phyloP scores from a whole-genome alignment of 1,284 basidiomycete species.

The Sporisorium exsertum region DNA sequence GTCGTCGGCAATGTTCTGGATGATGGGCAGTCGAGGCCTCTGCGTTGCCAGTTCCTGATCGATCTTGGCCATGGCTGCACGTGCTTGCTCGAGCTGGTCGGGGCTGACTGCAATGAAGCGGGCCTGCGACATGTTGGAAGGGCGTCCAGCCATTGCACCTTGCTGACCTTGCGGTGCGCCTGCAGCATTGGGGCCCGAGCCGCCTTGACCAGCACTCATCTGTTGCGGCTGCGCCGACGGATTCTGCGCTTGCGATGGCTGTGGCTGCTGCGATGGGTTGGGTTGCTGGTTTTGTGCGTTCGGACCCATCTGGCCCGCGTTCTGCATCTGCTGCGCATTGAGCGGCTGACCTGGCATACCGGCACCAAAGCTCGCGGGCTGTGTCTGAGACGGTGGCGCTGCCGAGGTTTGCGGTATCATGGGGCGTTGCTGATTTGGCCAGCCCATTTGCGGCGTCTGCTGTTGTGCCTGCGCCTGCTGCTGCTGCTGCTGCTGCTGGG shows the following conservation, averaged over 20 bases:
- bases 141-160: slow-evolving; percentile 35
- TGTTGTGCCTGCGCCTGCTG: slow-evolving; percentile 19
- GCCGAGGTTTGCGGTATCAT: slow-evolving; percentile 32
- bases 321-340: slow-evolving; percentile 33
- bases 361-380: slow-evolving; percentile 26
- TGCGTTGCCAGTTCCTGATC: slow-evolving; percentile 53
- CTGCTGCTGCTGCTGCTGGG: slow-evolving; percentile 10
- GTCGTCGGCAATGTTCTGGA: slow-evolving; percentile 58
- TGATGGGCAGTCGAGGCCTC: slow-evolving; percentile 57
- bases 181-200: slow-evolving; percentile 8
- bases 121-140: slow-evolving; percentile 49
- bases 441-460: slow-evolving; percentile 25
- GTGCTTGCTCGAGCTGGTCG: slow-evolving; percentile 61
- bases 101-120: slow-evolving; percentile 53
- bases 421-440: slow-evolving; percentile 38
- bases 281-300: slow-evolving; percentile 25
- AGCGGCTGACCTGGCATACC: slow-evolving; percentile 14
- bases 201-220: slow-evolving; percentile 6
- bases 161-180: slow-evolving; percentile 28
- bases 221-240: slow-evolving; percentile 34
- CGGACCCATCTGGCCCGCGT: slow-evolving; percentile 5
- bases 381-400: slow-evolving; percentile 27
- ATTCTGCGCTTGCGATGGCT: slow-evolving; percentile 32
- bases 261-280: slow-evolving; percentile 23
- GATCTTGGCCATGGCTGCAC: slow-evolving; percentile 52